Conservation (phyloP, 116 monocot species). For the Phalaenopsis hybrid region DNA sequence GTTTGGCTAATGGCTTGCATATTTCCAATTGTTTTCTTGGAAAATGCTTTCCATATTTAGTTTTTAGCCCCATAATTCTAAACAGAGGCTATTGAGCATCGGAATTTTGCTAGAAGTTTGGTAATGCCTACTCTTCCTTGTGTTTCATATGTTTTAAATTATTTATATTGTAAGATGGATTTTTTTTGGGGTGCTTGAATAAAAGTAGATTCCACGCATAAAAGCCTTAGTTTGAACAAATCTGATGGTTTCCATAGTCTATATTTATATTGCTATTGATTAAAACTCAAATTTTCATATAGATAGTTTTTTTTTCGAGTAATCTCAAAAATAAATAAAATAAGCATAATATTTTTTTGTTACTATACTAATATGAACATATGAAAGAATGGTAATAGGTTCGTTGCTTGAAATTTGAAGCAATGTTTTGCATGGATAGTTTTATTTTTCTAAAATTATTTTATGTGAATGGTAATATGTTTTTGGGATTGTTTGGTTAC, state of each 20-base stretch:
- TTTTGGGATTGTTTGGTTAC: too few relatives aligned
- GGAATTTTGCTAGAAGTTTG: too few relatives aligned
- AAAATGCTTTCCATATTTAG: too few relatives aligned
- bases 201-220: background rate
- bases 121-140: too few relatives aligned
- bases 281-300: background rate
- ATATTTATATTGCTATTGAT: background rate
- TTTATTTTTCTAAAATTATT: too few relatives aligned
- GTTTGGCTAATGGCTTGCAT: too few relatives aligned
- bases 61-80: too few relatives aligned
- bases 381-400: background rate
- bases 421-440: background rate
- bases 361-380: background rate
- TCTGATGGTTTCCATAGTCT: background rate
- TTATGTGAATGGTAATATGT: too few relatives aligned
- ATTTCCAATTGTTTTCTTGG: too few relatives aligned
- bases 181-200: background rate
- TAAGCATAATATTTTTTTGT: background rate
- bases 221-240: background rate
- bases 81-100: too few relatives aligned
- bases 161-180: too few relatives aligned
- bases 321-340: background rate
- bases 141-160: too few relatives aligned
- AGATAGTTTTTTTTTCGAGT: background rate
- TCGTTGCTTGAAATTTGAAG: background rate